phyloP scores from a whole-genome alignment of 208 protist species.

The Strigomonas culicis region DNA sequence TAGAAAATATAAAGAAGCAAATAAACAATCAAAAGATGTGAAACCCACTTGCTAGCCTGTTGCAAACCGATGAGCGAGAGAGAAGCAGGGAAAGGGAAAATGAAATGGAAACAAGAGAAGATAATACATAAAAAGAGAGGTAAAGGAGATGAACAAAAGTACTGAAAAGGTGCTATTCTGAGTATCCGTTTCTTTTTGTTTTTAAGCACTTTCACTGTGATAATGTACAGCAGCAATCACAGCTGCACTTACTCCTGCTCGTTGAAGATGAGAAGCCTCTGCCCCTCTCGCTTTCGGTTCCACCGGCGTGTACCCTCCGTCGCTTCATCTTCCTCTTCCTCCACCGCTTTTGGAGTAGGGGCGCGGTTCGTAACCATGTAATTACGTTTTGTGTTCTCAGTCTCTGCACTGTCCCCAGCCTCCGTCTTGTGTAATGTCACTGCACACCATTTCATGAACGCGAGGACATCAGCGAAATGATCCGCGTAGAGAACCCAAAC shows the following conservation, averaged over 20 bases:
- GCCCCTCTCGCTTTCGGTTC: background rate
- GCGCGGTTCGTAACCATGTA: background rate
- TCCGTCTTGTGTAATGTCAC: slow-evolving; percentile 72
- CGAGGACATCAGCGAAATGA: slow-evolving; percentile 64
- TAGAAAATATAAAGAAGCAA: slow-evolving; percentile 8
- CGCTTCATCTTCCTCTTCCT: background rate
- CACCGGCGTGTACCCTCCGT: background rate
- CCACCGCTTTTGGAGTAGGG: slow-evolving; percentile 3
- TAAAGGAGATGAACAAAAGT: background rate
- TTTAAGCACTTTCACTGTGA: background rate
- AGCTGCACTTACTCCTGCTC: background rate
- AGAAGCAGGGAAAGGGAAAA: slow-evolving; percentile 4
- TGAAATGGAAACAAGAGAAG: background rate
- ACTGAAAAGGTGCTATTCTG: background rate
- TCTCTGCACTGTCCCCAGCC: slow-evolving; percentile 13
- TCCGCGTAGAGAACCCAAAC: slow-evolving; percentile 76
- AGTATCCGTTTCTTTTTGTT: background rate
- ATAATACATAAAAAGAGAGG: background rate
- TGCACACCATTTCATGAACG: slow-evolving; percentile 82
- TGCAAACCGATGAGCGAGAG: too few relatives aligned
- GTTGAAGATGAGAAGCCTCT: background rate
- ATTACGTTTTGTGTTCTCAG: background rate
- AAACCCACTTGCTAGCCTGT: background rate
- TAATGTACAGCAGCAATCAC: background rate
- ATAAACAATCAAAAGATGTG: background rate